Evolutionary conservation across 2,329 filamentous ascomycete species (phyloP), one percentile per base, ranked within the genome.

Genomic region (Chaetomiaceae sp.): DNA sequence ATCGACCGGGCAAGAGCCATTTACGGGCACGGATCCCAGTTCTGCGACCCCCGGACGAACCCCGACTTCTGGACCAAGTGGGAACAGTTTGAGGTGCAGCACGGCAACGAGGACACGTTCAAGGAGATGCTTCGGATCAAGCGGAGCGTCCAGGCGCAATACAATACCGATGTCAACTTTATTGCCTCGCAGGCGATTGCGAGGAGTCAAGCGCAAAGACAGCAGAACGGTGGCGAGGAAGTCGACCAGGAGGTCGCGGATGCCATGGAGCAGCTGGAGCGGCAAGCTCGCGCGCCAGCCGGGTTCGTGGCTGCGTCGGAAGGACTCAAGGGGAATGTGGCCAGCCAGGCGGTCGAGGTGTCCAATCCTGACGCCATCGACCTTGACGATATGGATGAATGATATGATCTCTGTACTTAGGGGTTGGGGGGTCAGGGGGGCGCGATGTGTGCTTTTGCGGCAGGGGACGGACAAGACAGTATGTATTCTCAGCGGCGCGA

Each of bases 101-200:
- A 99, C 66, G 94, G 94, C 60, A 99, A 99, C 72, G 95, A 99
- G 69, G 94, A 99, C 69, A 99, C 95, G 0, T 99, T 95, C 79
- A 96, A 96, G 75, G 94, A 99, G 69, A 99, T 99, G 94, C 78
- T 97, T 58, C 86, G 94, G 27, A 90, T 99, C 76, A 99, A 97
- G 78, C 80, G 94, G 67, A 96, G 90, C 70, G 94, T 99, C 11
- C 90, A 96, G 71, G 92, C 94, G 48, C 89, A 96, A 73, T 99
- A 95, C 78, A 97, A 97, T 67, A 99, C 95, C 40, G 94, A 99
- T 66, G 92, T 99, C 76, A 95, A 91, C 69, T 99, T 96, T 66
- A 96, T 99, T 70, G 94, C 94, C 9, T 95, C 90, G 5, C 94
- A 99, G 69, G 94, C 94, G 23, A 78, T 99, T 61, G 90, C 90